Percentiles rank a stretch among this genome's conserved stretches.
phyloP scores from a whole-genome alignment of 345 rosid genomes.

The Salix dunnii region DNA sequence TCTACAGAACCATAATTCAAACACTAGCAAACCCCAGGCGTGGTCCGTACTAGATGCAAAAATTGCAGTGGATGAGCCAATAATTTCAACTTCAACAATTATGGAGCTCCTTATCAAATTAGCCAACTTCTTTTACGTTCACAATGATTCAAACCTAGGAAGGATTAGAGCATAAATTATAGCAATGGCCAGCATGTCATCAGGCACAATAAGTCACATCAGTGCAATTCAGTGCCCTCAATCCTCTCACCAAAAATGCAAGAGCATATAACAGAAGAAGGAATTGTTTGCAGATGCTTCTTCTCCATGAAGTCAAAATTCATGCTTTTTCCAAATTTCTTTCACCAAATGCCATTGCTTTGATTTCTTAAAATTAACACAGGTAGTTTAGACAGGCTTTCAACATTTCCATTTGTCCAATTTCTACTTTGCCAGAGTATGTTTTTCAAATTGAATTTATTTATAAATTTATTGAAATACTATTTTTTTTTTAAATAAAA shows the following conservation, averaged over 20 bases:
- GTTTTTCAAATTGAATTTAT: no score
- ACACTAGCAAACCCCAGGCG: background rate
- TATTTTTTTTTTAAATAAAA: no score
- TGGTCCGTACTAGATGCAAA: background rate
- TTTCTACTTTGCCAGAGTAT: no score
- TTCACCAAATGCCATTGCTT: background rate
- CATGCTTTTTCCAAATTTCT: background rate
- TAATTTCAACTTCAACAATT: no score
- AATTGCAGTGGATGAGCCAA: background rate
- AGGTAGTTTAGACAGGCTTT: no score
- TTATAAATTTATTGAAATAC: no score
- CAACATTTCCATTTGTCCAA: no score
- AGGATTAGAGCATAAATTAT: background rate
- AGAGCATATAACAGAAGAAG: background rate
- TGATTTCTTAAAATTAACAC: background rate
- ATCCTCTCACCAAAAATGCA: background rate
- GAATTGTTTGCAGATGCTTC: background rate
- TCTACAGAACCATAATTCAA: background rate
- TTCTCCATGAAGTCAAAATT: background rate
- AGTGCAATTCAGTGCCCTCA: background rate
- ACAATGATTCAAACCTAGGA: background rate
- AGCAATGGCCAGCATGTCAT: slow-evolving; percentile 29
- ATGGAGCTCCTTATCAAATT: slow-evolving; percentile 17
- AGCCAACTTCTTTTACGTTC: background rate
- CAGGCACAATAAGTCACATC: slow-evolving; percentile 20